Percentiles rank a stretch among this genome's conserved stretches.
phyloP scores from a whole-genome alignment of 2,329 filamentous ascomycete species.

The Cytospora leucostoma region DNA sequence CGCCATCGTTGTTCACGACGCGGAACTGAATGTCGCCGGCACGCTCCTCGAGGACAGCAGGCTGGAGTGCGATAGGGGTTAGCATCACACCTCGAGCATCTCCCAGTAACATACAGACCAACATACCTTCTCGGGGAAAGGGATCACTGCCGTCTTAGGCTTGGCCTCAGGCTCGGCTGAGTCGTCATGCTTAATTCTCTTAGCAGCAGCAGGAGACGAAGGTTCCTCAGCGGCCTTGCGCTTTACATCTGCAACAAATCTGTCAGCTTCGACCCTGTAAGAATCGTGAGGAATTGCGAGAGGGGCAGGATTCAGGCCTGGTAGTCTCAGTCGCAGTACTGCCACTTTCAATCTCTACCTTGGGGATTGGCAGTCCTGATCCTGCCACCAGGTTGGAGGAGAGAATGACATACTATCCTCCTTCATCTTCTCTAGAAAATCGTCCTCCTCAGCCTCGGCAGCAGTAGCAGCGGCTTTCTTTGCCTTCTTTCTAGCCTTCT shows the following conservation, averaged over 20 bases:
- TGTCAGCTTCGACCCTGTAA: not conserved
- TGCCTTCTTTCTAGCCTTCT: conserved; percentile 11
- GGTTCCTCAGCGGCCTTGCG: conserved; percentile 73
- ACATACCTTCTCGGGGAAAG: conserved; percentile 83
- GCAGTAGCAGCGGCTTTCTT: conserved; percentile 6
- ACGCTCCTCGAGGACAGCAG: conserved; percentile 90
- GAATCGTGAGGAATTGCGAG: not conserved
- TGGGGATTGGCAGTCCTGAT: not conserved
- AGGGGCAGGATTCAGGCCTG: not conserved
- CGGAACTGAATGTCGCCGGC: conserved; percentile 94
- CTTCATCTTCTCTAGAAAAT: conserved; percentile 35
- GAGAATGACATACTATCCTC: conserved; percentile 42
- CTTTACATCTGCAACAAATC: conserved; percentile 54
- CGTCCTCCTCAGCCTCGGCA: conserved; percentile 5
- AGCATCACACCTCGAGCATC: conserved; percentile 15
- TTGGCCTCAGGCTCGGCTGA: conserved; percentile 53
- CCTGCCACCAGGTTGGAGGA: conserved; percentile 13
- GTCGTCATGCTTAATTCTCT: conserved; percentile 62
- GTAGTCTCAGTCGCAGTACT: not conserved
- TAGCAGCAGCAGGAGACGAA: conserved; percentile 60
- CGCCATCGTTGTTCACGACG: conserved; percentile 95
- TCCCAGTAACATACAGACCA: not conserved
- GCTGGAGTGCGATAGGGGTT: conserved; percentile 48
- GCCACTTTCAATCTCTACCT: not conserved
- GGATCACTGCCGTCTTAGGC: conserved; percentile 63